phyloP scores from a whole-genome alignment of 441 rosid genomes.

The Kokia cookei region DNA sequence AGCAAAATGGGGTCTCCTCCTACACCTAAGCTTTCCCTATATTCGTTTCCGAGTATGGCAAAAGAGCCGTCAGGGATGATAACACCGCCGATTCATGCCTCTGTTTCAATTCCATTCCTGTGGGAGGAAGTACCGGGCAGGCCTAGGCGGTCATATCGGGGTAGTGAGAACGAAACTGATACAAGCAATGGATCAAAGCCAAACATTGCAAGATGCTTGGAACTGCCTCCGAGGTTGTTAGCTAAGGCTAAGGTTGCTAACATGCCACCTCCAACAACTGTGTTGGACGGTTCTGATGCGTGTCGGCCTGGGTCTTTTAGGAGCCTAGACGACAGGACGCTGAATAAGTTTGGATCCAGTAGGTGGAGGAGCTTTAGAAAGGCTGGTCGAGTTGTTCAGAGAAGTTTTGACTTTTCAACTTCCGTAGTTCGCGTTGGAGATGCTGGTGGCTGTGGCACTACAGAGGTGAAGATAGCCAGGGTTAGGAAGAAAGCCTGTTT shows the following conservation, averaged over 20 bases:
- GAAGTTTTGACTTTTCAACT: constrained; percentile 21
- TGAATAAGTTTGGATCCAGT: constrained; percentile 29
- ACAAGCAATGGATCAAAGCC: not conserved
- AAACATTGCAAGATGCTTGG: constrained; percentile 24
- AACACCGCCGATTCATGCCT: constrained; percentile 52
- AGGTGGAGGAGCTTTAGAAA: constrained; percentile 41
- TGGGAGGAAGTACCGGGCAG: constrained; percentile 94
- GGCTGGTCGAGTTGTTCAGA: constrained; percentile 6
- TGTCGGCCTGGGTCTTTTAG: constrained; percentile 22
- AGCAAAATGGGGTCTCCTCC: not conserved
- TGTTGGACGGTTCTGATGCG: constrained; percentile 43
- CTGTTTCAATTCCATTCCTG: constrained; percentile 62
- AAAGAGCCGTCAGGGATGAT: constrained; percentile 24
- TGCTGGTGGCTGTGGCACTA: not conserved
- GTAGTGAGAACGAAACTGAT: not conserved
- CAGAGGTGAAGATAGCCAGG: constrained; percentile 33
- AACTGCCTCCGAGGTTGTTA: constrained; percentile 59
- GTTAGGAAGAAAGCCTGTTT: constrained; percentile 30
- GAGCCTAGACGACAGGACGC: constrained; percentile 21
- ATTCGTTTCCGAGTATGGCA: constrained; percentile 35
- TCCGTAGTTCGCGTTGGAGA: not conserved
- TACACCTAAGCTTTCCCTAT: constrained; percentile 46
- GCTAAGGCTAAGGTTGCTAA: constrained; percentile 13
- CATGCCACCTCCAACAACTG: constrained; percentile 50
- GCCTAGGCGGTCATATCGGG: constrained; percentile 36